These are phyloP conservation scores for Termitomyces sp. DNA, from an alignment of 768 basidiomycete species.

Conservation along the genomic window DNA sequence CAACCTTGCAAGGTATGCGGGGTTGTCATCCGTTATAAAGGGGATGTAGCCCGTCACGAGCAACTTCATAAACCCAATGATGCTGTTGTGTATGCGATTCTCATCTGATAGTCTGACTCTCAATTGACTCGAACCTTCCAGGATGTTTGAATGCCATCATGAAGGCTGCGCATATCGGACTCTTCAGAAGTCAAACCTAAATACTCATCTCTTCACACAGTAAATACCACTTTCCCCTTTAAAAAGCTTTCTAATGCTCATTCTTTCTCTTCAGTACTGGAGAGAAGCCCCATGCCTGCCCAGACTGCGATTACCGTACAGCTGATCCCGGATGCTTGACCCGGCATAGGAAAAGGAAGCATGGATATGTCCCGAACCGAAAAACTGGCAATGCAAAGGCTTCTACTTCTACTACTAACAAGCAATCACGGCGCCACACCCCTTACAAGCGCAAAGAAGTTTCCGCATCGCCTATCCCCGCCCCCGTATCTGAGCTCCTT, in stretches of 20 bases:
- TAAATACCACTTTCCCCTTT: conserved; percentile 8
- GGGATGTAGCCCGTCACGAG: conserved; percentile 15
- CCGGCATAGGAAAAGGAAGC: conserved; percentile 25
- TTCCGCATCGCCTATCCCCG: background rate
- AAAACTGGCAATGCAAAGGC: background rate
- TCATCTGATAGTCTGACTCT: background rate
- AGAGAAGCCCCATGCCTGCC: conserved; percentile 22
- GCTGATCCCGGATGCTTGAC: conserved; percentile 26
- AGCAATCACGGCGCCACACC: conserved; percentile 1
- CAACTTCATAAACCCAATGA: conserved; percentile 10
- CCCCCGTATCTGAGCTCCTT: background rate
- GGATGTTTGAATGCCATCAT: conserved; percentile 24
- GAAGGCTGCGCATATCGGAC: conserved; percentile 21
- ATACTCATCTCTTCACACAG: conserved; percentile 28
- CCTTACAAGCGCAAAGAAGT: background rate
- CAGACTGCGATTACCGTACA: conserved; percentile 22
- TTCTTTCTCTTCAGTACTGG: conserved; percentile 19
- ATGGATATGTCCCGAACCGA: conserved; percentile 17
- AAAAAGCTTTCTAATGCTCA: background rate
- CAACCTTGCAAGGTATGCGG: conserved; percentile 15
- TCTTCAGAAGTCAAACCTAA: conserved; percentile 27
- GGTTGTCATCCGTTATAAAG: conserved; percentile 13
- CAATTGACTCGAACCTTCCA: conserved; percentile 1
- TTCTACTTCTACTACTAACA: background rate
- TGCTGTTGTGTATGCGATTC: conserved; percentile 2